Percentiles rank a stretch among this genome's conserved stretches.
phyloP scores from a whole-genome alignment of 345 rosid genomes.

The Eucalyptus dawsonii region DNA sequence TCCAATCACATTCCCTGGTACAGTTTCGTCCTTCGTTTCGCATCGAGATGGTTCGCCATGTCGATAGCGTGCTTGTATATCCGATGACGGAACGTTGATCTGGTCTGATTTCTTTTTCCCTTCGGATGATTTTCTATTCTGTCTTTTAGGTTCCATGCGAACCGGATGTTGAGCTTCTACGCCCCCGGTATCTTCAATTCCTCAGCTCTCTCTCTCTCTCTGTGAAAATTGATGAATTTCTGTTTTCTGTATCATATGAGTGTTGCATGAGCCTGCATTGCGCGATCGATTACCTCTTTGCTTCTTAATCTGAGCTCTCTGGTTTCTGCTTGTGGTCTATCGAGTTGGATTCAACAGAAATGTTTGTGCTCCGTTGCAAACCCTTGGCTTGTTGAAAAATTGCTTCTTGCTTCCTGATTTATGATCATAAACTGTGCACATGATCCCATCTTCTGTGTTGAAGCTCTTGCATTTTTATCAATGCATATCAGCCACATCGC shows the following conservation, averaged over 20 bases:
- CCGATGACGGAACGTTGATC: background rate
- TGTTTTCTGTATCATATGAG: background rate
- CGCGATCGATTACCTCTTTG: background rate
- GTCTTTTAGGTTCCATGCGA: constrained; percentile 75
- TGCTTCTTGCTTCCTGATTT: background rate
- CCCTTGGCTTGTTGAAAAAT: background rate
- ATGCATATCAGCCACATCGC: background rate
- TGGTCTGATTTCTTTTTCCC: background rate
- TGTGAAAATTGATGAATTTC: background rate
- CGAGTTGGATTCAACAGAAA: background rate
- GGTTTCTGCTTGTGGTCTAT: background rate
- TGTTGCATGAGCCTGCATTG: background rate
- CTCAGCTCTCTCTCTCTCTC: background rate
- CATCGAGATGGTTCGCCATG: background rate
- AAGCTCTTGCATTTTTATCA: background rate
- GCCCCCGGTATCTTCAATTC: constrained; percentile 64
- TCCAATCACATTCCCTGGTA: constrained; percentile 76
- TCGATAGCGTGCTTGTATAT: background rate
- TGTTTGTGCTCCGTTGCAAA: background rate
- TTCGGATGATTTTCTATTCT: background rate
- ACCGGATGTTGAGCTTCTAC: constrained; percentile 94
- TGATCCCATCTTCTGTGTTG: background rate
- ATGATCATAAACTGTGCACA: background rate
- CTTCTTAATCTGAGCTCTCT: background rate
- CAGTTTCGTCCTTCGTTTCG: background rate